Evolutionary conservation across 2,329 filamentous ascomycete genomes (phyloP).

Genomic region (Davidsoniella neocaledoniae): DNA sequence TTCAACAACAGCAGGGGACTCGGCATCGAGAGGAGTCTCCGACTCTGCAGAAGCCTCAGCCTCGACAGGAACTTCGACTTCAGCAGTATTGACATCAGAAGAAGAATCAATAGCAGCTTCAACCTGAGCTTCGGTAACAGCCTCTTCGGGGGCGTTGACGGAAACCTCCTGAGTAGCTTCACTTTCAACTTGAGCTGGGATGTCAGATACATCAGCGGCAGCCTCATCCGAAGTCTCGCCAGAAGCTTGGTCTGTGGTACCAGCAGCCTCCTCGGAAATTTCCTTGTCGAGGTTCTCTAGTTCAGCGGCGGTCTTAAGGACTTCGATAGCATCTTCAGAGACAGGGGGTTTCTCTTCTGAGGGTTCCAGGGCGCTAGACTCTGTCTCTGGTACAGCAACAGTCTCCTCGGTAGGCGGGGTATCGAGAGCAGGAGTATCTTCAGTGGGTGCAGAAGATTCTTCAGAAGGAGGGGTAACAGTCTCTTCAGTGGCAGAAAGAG

Average conservation of each 20-base stretch:
- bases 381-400: too few species aligned
- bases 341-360: too few species aligned
- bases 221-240: neutral
- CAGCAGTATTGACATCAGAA: neutral
- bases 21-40: slow-evolving; percentile 8
- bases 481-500: neutral
- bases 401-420: too few species aligned
- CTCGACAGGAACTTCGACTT: slow-evolving; percentile 3
- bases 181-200: neutral
- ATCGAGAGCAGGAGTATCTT: too few species aligned
- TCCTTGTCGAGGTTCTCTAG: too few species aligned
- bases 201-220: neutral
- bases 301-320: too few species aligned
- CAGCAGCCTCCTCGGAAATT: neutral
- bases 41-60: slow-evolving; percentile 11
- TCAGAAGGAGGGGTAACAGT: neutral
- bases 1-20: neutral
- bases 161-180: slow-evolving; percentile 8
- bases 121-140: neutral
- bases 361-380: too few species aligned
- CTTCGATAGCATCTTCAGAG: too few species aligned
- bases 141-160: neutral
- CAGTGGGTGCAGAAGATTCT: neutral
- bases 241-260: neutral
- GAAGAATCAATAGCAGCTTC: neutral